Percentiles rank a stretch among this genome's conserved stretches.
phyloP scores from a whole-genome alignment of 192 early-diverging fungal genomes.

The Coemansia sp. region DNA sequence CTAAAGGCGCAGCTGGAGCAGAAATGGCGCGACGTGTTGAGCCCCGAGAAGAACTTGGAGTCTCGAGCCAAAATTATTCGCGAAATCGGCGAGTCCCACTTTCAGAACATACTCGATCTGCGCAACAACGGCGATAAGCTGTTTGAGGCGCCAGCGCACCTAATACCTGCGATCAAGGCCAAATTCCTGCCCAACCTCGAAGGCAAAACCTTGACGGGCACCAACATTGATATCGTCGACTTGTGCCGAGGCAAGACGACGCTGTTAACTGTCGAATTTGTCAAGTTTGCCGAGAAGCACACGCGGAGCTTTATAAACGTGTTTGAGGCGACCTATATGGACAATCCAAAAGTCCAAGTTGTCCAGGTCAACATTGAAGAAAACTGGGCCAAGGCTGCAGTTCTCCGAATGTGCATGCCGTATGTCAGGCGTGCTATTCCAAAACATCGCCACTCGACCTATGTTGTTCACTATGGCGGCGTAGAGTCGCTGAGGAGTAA shows the following conservation, averaged over 20 bases:
- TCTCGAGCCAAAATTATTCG: conserved; percentile 47
- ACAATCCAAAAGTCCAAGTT: conserved; percentile 29
- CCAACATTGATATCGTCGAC: conserved; percentile 22
- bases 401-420: conserved; percentile 47
- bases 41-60: conserved; percentile 58
- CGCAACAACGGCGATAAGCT: conserved; percentile 58
- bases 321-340: conserved; percentile 38
- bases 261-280: conserved; percentile 54
- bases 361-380: conserved; percentile 58
- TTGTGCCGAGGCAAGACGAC: conserved; percentile 44
- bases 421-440: conserved; percentile 37
- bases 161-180: conserved; percentile 42
- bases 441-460: conserved; percentile 27
- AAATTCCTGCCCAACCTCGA: conserved; percentile 53
- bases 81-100: conserved; percentile 56
- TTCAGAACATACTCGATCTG: conserved; percentile 57
- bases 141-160: conserved; percentile 44
- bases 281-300: conserved; percentile 54
- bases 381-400: conserved; percentile 54
- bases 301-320: conserved; percentile 44
- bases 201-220: conserved; percentile 39
- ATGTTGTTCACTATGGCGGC: conserved; percentile 51
- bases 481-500: conserved; percentile 45
- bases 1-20: conserved; percentile 31
- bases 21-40: conserved; percentile 45